Conservation (phyloP, 768 basidiomycete species). For the Leccinum variicolor region DNA sequence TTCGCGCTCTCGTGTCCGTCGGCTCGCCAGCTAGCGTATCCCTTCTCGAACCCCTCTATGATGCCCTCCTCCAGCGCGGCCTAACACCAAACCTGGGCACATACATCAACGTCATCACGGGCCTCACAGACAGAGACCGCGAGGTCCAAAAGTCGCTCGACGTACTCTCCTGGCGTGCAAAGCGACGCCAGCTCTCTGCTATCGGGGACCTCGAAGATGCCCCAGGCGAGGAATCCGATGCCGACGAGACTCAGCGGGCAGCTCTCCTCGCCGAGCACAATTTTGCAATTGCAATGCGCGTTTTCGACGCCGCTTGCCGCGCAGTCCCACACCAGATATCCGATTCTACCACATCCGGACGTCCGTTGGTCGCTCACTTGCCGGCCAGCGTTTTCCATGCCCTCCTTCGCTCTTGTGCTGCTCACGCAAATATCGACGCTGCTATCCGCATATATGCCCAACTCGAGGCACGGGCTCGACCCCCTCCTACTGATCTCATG, state of each 20-base stretch:
- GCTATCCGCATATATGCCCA: constrained; percentile 66
- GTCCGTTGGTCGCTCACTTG: constrained; percentile 22
- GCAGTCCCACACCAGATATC: constrained; percentile 17
- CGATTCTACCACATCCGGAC: constrained; percentile 7
- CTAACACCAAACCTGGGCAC: constrained; percentile 62
- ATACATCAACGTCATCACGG: constrained; percentile 57
- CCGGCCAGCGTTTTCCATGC: constrained; percentile 41
- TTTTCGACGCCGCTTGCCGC: constrained; percentile 62
- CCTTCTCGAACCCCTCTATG: constrained; percentile 63
- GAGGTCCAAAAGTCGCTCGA: constrained; percentile 53
- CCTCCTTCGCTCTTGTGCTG: constrained; percentile 62
- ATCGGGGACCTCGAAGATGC: constrained; percentile 1
- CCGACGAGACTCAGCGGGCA: constrained; percentile 35
- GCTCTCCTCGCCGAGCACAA: constrained; percentile 62
- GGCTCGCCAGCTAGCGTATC: constrained; percentile 50
- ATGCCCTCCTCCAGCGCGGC: constrained; percentile 60
- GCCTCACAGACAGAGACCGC: constrained; percentile 62
- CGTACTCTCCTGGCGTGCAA: constrained; percentile 40
- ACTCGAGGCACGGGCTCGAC: constrained; percentile 41
- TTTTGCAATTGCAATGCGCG: constrained; percentile 62
- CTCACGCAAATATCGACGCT: constrained; percentile 51
- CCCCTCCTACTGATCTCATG: constrained; percentile 32
- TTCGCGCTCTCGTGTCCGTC: constrained; percentile 41
- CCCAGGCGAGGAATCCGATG: constrained; percentile 13
- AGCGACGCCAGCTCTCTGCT: constrained; percentile 26